These are phyloP conservation scores for Phytophthora vignae DNA, from an alignment of 352 stramenopile genomes.

Conservation along the genomic window DNA sequence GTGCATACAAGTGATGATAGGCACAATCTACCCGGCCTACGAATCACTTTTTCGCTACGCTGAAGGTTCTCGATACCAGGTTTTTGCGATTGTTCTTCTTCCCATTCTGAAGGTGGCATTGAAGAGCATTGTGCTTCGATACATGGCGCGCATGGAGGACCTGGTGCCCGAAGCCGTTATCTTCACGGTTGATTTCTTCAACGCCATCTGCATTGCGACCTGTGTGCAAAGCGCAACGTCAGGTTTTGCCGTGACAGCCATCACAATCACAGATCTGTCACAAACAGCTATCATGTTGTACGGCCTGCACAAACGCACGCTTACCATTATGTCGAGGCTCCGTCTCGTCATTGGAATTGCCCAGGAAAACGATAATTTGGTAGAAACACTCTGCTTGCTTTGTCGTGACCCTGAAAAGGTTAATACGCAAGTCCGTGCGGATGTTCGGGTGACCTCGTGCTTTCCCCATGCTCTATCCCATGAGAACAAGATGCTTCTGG, in stretches of 20 bases:
- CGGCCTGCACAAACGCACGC: background rate
- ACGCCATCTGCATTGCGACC: slow-evolving; percentile 13
- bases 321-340: background rate
- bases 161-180: slow-evolving; percentile 8
- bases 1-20: background rate
- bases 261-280: background rate
- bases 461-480: no score
- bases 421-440: no score
- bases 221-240: slow-evolving; percentile 17
- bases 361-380: no score
- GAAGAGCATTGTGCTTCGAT: slow-evolving; percentile 6
- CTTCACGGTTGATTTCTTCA: slow-evolving; percentile 22
- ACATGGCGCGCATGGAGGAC: slow-evolving; percentile 17
- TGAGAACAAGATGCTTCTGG: no score
- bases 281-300: background rate
- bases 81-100: background rate
- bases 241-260: background rate
- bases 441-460: no score
- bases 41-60: background rate
- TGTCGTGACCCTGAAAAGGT: no score
- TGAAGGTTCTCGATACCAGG: background rate
- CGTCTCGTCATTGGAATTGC: background rate
- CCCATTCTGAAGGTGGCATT: slow-evolving; percentile 1
- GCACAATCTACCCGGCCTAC: background rate
- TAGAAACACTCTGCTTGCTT: no score